A percentile compares a stretch with the other conserved stretches of the same genome.
phyloP scores from a whole-genome alignment of 1,139 yeast genomes.

The Kodamaea anthophila region DNA sequence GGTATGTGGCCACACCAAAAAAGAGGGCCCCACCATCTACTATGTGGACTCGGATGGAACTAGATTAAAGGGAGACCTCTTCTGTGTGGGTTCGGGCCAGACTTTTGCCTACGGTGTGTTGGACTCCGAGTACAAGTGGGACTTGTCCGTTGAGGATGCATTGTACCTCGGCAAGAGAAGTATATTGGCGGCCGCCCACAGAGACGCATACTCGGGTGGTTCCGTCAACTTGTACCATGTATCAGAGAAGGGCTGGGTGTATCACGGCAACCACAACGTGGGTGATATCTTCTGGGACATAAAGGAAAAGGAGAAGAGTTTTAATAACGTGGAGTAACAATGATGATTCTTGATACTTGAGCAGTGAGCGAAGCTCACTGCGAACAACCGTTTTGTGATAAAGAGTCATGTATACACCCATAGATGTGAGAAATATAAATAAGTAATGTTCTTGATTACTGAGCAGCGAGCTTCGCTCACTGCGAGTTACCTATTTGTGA shows the following conservation, averaged over 20 bases:
- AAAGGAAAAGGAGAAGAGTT: slow-evolving; percentile 82
- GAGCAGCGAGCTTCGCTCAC: too few species aligned
- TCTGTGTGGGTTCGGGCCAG: slow-evolving; percentile 99
- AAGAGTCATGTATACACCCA: too few species aligned
- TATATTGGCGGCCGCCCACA: slow-evolving; percentile 94
- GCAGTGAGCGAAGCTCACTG: too few species aligned
- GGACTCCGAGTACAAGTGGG: slow-evolving; percentile 89
- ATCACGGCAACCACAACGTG: slow-evolving; percentile 92
- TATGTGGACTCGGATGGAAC: slow-evolving; percentile 98
- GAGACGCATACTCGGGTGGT: slow-evolving; percentile 99
- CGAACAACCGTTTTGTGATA: too few species aligned
- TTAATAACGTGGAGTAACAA: slow-evolving; percentile 83
- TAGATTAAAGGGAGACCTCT: slow-evolving; percentile 86
- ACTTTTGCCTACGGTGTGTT: slow-evolving; percentile 99
- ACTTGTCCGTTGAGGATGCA: slow-evolving; percentile 86
- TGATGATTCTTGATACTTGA: too few species aligned
- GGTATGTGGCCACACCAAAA: slow-evolving; percentile 95
- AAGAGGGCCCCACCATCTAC: slow-evolving; percentile 92
- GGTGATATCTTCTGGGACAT: slow-evolving; percentile 90
- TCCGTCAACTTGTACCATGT: slow-evolving; percentile 89
- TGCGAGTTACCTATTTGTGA: too few species aligned
- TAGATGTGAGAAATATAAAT: too few species aligned
- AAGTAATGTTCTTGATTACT: too few species aligned
- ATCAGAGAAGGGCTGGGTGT: slow-evolving; percentile 89
- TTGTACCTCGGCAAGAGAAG: slow-evolving; percentile 91